Base-by-base conservation (phyloP, 2,329 filamentous ascomycete genomes). In the Cladosporium colombiae region DNA sequence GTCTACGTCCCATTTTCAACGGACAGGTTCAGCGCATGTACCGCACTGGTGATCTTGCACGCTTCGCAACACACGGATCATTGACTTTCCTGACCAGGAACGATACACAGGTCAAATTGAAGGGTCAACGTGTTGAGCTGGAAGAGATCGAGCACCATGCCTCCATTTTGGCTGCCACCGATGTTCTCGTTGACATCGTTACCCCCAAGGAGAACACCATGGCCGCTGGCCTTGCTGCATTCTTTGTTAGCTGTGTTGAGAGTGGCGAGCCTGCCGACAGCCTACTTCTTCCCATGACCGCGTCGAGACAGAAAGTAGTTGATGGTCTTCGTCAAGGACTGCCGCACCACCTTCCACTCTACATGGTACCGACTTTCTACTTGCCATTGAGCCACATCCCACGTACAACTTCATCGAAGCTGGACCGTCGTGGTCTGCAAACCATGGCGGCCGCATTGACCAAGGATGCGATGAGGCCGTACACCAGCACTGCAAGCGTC, bases 21-120 rank as follows among this genome's bases (percentile, higher is more conserved):
- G 23, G 40, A 27, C 46, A 37, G 10, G 18, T 86, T 27, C n/a
- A 55, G 23, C 55, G 50, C 29, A 40, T 50, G 49, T 71, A 61
- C 33, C 63, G 67, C n/a, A 71, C 69, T 25, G 69, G 68, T 33
- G 69, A 71, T 46, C 62, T 69, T 21, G 69, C 61, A 3, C 52
- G 61, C 14, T 70, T 68, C n/a, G 59, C 65, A 40, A 27, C 62
- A 5, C 50, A 61, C n/a, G 68, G 69, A 49, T 63, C 65, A 3
- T 44, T 71, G 23, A 57, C 46, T 1, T 70, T 68, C 61, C 7
- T 70, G 23, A 68, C 68, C 2, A 67, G 72, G 2, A 68, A 70
- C 25, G 67, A 70, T 25, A 66, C 49, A 2, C 70, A 72, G 37
- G 64, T 70, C 62, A 72, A 73, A 53, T 49, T 73, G 29, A 58